Evolutionary conservation across 2,329 filamentous ascomycete genomes (phyloP), one percentile per base, ranked within the genome.

Genomic region (Sarocladium brachiariae): DNA sequence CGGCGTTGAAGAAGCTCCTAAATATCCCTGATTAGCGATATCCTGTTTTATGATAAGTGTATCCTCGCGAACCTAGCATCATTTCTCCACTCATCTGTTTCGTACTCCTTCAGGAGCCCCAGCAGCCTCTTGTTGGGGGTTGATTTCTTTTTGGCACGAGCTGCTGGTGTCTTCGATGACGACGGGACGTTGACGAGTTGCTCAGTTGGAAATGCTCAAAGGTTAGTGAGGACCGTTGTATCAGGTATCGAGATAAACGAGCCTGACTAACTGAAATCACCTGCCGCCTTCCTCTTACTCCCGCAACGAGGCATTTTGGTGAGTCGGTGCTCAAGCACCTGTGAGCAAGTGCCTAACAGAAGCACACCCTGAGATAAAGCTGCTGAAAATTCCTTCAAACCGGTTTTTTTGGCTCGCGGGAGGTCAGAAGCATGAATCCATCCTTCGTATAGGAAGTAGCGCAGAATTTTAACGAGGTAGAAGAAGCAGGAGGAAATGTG

Each of bases 1-100:
- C 46, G 6, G 21, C 10, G 14, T 52, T 27, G 10, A 50, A 50
- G 18, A 47, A 49, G 4, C 3, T 16, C 35, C 50, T 52, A n/a
- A 3, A 5, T 7, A 30, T 16, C 8, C 8, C 11, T 13, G 21
- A 25, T 47, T 16, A 47, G 43, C 43, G 5, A n/a, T n/a, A n/a
- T n/a, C 9, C 27, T 6, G 16, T 23, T 23, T 19, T 11, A 14
- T 13, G 4, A 18, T 4, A n/a, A 23, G 19, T n/a, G 9, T 23
- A 19, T 21, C 4, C n/a, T 16, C n/a, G 13, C 50, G 14, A 9
- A 51, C 50, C 31, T 47, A 43, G n/a, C 18, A 16, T 18, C 31
- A 23, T 31, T n/a, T 18, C 43, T 41, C 13, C 35, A 41, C 9
- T 27, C 19, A n/a, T 49, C 41, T n/a, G 33, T n/a, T 4, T 13